Percentiles rank a stretch among this genome's conserved stretches.
phyloP scores from a whole-genome alignment of 805 yeast genomes.

The Grigorovia transvaalensis region DNA sequence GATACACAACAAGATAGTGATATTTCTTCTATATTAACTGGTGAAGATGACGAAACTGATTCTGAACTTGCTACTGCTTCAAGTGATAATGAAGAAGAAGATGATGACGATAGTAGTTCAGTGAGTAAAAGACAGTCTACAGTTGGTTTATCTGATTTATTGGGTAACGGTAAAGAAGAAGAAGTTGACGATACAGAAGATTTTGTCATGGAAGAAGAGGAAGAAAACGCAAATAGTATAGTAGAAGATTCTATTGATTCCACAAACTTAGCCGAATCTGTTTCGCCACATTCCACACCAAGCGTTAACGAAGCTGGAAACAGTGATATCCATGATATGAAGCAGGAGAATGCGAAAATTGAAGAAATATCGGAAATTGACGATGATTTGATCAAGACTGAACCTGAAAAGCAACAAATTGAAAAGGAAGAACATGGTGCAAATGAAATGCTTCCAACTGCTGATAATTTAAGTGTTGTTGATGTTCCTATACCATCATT shows the following conservation, averaged over 20 bases:
- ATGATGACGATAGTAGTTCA: neutral
- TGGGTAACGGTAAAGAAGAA: neutral
- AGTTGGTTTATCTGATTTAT: neutral
- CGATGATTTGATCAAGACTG: neutral
- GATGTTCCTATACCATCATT: constrained; percentile 74
- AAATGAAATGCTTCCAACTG: neutral
- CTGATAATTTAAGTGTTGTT: constrained; percentile 34
- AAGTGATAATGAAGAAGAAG: neutral
- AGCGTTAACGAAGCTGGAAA: neutral
- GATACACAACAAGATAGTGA: constrained; percentile 1
- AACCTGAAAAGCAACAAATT: constrained; percentile 2
- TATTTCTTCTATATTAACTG: constrained; percentile 13
- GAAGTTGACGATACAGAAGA: constrained; percentile 1
- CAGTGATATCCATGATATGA: no score
- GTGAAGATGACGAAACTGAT: constrained; percentile 5
- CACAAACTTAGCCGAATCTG: neutral
- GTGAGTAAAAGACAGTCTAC: neutral
- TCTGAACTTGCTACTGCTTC: neutral
- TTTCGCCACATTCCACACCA: neutral
- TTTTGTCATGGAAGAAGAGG: neutral
- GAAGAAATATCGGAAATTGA: neutral
- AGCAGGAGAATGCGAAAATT: neutral
- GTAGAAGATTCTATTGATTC: constrained; percentile 1
- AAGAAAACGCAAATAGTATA: constrained; percentile 5
- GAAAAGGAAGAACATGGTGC: constrained; percentile 27